These are phyloP conservation scores for Flaveria linearis DNA, from an alignment of 129 eudicot genomes.

Conservation along the genomic window DNA sequence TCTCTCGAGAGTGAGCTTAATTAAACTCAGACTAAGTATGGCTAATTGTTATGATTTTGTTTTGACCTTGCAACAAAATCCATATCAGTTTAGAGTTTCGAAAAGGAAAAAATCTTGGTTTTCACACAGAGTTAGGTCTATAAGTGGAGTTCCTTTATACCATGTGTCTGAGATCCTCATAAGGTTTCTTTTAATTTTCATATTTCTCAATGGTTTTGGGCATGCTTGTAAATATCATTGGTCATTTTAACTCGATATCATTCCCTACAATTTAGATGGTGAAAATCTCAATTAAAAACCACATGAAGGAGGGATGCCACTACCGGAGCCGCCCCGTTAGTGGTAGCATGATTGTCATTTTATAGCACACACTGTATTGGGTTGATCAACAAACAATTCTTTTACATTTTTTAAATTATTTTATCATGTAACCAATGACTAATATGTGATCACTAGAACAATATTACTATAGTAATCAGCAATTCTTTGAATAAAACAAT, in stretches of 20 bases:
- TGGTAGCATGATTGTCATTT: background rate
- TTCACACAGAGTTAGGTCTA: no score
- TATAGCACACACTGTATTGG: background rate
- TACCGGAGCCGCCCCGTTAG: background rate
- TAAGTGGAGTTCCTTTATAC: background rate
- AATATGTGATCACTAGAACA: background rate
- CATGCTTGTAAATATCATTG: no score
- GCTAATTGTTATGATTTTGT: background rate
- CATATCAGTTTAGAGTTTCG: conserved; percentile 9
- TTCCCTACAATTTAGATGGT: background rate
- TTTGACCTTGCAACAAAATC: conserved; percentile 2
- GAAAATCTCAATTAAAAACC: background rate
- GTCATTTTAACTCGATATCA: no score
- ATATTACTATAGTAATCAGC: background rate
- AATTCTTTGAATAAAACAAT: background rate
- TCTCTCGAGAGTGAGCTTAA: background rate
- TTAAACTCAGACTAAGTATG: background rate
- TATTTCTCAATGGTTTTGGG: background rate
- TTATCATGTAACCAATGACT: no score
- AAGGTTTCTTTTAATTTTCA: background rate
- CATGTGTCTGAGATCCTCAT: no score
- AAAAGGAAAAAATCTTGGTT: background rate
- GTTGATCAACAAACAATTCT: background rate
- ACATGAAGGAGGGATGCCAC: background rate
- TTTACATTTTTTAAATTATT: background rate